Percentiles rank a stretch among this genome's conserved stretches.
Conservation (phyloP, 2,329 filamentous ascomycete genomes). For the Apiospora marii region DNA sequence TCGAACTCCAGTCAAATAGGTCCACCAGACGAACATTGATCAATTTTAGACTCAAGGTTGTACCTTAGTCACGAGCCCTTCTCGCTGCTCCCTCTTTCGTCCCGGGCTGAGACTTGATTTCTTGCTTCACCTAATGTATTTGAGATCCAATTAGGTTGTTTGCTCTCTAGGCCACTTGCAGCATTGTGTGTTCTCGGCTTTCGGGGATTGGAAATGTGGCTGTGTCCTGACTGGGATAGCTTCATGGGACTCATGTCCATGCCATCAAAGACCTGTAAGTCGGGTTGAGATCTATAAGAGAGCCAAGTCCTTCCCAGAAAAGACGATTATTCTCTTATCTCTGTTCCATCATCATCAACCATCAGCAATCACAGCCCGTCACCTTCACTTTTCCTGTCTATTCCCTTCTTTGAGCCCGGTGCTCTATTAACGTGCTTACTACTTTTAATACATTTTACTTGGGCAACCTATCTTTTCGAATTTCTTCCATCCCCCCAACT, state of each 20-base stretch:
- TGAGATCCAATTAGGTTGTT: background rate
- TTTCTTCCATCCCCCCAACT: background rate
- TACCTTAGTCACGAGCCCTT: background rate
- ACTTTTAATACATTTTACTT: background rate
- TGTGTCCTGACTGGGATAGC: no score
- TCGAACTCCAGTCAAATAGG: no score
- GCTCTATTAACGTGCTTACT: constrained; percentile 10
- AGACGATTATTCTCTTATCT: background rate
- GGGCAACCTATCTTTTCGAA: background rate
- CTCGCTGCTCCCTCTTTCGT: background rate
- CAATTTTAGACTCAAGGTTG: no score
- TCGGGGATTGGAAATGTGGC: background rate
- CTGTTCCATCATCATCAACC: background rate
- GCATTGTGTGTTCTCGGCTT: background rate
- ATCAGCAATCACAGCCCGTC: background rate
- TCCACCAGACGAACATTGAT: no score
- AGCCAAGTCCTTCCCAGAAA: background rate
- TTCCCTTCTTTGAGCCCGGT: constrained; percentile 4
- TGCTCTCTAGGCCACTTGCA: background rate
- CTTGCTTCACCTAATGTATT: constrained; percentile 15
- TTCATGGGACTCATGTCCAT: background rate
- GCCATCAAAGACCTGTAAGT: background rate
- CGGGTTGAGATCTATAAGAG: constrained; percentile 14
- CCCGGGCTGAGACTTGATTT: background rate
- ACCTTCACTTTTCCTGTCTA: background rate